Evolutionary conservation across 805 yeast species (phyloP).

Genomic region (Kodamaea neixiangensis): DNA sequence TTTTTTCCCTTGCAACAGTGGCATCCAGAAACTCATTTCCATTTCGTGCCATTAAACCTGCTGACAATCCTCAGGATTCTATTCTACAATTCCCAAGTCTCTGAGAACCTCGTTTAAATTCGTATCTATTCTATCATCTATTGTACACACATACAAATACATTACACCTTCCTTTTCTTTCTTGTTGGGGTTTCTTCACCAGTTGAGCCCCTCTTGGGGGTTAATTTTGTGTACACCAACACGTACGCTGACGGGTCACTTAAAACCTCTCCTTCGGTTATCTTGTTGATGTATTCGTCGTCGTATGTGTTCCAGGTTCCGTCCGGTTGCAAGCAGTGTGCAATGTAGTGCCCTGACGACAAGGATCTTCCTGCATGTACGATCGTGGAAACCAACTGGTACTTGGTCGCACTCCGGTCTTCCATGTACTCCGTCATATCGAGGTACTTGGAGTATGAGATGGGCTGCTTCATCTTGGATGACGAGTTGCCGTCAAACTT

Average conservation of each 20-base stretch:
- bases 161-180: conserved; percentile 8
- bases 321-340: conserved; percentile 90
- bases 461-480: conserved; percentile 84
- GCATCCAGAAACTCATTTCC: background rate
- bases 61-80: too few relatives aligned
- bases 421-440: conserved; percentile 63
- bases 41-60: background rate
- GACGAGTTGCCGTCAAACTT: conserved; percentile 80
- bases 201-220: conserved; percentile 45
- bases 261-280: conserved; percentile 71
- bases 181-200: conserved; percentile 5
- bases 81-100: background rate
- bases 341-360: conserved; percentile 89
- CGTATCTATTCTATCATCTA: conserved; percentile 7
- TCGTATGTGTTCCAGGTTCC: conserved; percentile 93
- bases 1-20: background rate
- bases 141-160: background rate
- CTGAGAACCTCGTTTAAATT: background rate
- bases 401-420: conserved; percentile 42
- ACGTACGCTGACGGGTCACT: conserved; percentile 90
- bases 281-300: conserved; percentile 81
- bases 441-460: conserved; percentile 74
- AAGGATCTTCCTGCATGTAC: conserved; percentile 94
- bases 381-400: conserved; percentile 78
- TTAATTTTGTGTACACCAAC: conserved; percentile 76